phyloP scores from a whole-genome alignment of 23 red algal species.

The Cyanidioschyzon merolae region DNA sequence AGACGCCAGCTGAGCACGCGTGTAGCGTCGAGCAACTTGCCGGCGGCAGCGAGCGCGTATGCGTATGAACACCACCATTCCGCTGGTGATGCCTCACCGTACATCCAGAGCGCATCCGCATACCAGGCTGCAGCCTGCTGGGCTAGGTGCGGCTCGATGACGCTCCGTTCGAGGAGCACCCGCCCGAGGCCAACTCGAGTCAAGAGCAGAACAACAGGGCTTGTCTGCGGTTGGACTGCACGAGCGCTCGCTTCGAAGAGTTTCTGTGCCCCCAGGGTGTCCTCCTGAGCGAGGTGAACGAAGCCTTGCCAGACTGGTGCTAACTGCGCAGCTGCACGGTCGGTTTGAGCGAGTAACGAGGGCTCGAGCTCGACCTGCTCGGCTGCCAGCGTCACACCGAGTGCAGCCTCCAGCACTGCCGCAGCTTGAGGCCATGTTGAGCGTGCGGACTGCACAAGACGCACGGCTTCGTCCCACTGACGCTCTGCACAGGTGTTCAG shows the following conservation, averaged over 20 bases:
- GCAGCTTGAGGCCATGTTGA: neutral
- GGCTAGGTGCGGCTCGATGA: neutral
- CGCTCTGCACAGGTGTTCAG: neutral
- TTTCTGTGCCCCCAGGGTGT: neutral
- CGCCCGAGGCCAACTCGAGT: neutral
- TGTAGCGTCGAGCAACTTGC: neutral
- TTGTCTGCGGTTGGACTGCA: neutral
- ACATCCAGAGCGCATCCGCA: conserved; percentile 4
- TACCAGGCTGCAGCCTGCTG: neutral
- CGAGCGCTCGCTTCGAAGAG: conserved; percentile 8
- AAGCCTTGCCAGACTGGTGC: neutral
- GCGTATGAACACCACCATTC: conserved; percentile 4
- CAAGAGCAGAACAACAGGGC: neutral
- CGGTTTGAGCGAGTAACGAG: neutral
- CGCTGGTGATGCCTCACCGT: neutral
- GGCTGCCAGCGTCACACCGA: neutral
- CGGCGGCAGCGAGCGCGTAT: neutral
- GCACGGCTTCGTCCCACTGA: neutral
- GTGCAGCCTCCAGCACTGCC: neutral
- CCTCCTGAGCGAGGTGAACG: neutral
- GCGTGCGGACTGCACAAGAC: neutral
- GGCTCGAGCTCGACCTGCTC: neutral
- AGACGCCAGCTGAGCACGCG: neutral
- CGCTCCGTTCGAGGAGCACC: neutral
- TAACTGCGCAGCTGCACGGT: neutral